Conservation (phyloP, 1,284 basidiomycete genomes). For the Leccinum angustisporum region DNA sequence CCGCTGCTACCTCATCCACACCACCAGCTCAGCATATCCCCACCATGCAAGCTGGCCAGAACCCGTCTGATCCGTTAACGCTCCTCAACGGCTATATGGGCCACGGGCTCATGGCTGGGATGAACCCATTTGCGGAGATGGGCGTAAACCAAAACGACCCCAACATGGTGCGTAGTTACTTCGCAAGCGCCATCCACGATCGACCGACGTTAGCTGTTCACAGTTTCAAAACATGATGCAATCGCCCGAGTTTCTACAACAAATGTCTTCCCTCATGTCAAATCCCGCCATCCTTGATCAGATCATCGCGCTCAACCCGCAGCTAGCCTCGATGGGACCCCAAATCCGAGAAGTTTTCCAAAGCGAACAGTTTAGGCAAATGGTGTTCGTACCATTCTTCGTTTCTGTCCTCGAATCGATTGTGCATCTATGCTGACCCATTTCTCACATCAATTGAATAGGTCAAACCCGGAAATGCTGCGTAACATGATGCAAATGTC, state of each 20-base stretch:
- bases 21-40: slow-evolving; percentile 54
- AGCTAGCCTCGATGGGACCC: slow-evolving; percentile 76
- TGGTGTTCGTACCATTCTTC: slow-evolving; percentile 56
- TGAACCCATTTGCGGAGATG: slow-evolving; percentile 88
- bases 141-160: slow-evolving; percentile 86
- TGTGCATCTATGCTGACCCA: not conserved
- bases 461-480: slow-evolving; percentile 77
- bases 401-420: not conserved
- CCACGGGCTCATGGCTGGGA: slow-evolving; percentile 71
- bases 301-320: slow-evolving; percentile 79
- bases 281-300: slow-evolving; percentile 85
- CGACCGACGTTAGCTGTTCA: slow-evolving; percentile 1
- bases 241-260: slow-evolving; percentile 76
- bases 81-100: slow-evolving; percentile 70
- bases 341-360: slow-evolving; percentile 80
- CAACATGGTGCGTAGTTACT: slow-evolving; percentile 71
- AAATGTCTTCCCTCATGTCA: slow-evolving; percentile 74
- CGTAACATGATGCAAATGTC: slow-evolving; percentile 81
- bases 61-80: slow-evolving; percentile 75
- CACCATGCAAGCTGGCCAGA: slow-evolving; percentile 83
- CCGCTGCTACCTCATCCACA: slow-evolving; percentile 25
- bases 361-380: slow-evolving; percentile 77
- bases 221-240: slow-evolving; percentile 84
- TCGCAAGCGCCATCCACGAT: not conserved
- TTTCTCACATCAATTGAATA: slow-evolving; percentile 28